Percentiles rank a stretch among this genome's conserved stretches.
phyloP scores from a whole-genome alignment of 805 yeast species.

The Alloascoidea africana region DNA sequence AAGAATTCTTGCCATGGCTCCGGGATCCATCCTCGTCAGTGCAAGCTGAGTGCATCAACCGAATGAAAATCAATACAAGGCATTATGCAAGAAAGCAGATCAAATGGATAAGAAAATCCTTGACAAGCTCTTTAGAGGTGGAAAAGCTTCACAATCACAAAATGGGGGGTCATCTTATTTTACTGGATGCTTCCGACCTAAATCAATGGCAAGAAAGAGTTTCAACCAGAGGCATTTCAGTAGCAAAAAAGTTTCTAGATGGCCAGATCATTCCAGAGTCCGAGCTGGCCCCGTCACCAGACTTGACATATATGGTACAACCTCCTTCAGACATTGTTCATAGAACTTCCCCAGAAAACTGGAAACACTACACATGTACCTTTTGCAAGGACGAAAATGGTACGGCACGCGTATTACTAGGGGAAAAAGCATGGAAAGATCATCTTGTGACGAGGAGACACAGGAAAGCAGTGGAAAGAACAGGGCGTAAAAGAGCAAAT shows the following conservation, averaged over 20 bases:
- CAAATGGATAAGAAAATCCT: conserved; percentile 72
- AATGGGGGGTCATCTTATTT: conserved; percentile 48
- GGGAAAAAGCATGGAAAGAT: conserved; percentile 51
- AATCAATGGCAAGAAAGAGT: conserved; percentile 44
- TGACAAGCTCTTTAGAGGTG: conserved; percentile 42
- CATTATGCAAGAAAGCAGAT: conserved; percentile 81
- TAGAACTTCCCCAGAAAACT: conserved; percentile 18
- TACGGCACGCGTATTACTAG: conserved; percentile 49
- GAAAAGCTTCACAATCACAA: conserved; percentile 29
- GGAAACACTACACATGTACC: conserved; percentile 61
- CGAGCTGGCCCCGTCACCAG: conserved; percentile 4
- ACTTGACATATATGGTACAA: not conserved
- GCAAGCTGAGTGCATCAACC: conserved; percentile 36
- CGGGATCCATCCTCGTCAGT: conserved; percentile 18
- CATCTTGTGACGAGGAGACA: conserved; percentile 65
- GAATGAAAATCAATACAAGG: conserved; percentile 75
- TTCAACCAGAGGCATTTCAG: conserved; percentile 32
- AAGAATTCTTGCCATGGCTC: conserved; percentile 72
- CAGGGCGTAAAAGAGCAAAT: conserved; percentile 35
- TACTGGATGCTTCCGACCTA: conserved; percentile 70
- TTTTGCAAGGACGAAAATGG: conserved; percentile 44
- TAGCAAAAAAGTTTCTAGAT: conserved; percentile 26
- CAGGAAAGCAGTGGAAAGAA: conserved; percentile 30
- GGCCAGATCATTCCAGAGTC: conserved; percentile 5
- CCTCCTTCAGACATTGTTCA: conserved; percentile 3